Base-by-base conservation (phyloP, 106 monocot species). In the Allium sativum region DNA sequence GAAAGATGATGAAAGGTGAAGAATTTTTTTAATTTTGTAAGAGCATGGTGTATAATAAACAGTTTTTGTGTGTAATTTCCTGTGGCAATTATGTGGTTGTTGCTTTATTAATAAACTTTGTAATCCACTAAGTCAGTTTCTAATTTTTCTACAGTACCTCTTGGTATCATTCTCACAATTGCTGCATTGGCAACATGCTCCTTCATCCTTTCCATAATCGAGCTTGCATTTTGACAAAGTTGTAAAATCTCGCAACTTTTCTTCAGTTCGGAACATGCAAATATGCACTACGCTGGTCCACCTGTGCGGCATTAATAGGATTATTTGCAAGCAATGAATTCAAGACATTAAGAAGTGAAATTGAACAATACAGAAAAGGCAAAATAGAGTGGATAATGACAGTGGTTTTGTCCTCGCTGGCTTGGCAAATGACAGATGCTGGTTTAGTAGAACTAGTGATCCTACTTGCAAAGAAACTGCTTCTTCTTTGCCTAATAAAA, bases 151-250 rank as follows among this genome's bases (percentile, higher is more conserved):
- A n/a, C n/a, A n/a, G n/a, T n/a, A n/a, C n/a, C n/a, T n/a, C n/a
- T n/a, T n/a, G n/a, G n/a, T n/a, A n/a, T n/a, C n/a, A n/a, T 69
- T n/a, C 59, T 76, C 4, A 72, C 76, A 14, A 42, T 81, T 4
- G 69, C 17, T 10, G 81, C 81, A 10, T 81, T 77, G 0, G 81
- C 81, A 1, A 17, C 57, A 10, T 73, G 64, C 55, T 73, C 81
- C 18, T 69, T 81, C 64, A 55, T 77, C 14, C 72, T 81, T 45
- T 81, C 81, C 15, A 65, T 81, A 9, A 73, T 52, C 60, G 62
- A 81, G 61, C 59, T 70, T 31, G 55, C 69, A n/a, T 18, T 81
- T 81, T 52, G 46, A 77, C 44, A 73, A 58, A 69, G 65, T 81
- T 42, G 55, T 73, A 4, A 53, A 61, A 56, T 55, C 44, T 21